Evolutionary conservation across 1,284 basidiomycete species (phyloP).

Genomic region (Ustilago loliicola): DNA sequence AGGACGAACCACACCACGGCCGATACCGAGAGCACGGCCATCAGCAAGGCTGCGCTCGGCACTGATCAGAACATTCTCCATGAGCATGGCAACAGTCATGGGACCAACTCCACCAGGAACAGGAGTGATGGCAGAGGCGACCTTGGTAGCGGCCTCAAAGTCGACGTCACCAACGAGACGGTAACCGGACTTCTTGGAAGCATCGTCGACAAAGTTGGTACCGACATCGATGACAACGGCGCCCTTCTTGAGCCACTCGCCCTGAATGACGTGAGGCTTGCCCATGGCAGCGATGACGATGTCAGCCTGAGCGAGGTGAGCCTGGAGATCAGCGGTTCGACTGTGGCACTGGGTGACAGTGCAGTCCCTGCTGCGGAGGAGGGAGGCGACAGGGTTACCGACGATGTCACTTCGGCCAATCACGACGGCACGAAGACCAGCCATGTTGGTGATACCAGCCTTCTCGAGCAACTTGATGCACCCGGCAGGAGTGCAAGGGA

Average conservation of each 20-base stretch:
- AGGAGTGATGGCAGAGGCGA: constrained; percentile 92
- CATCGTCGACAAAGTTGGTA: constrained; percentile 90
- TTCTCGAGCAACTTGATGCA: constrained; percentile 90
- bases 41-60: constrained; percentile 85
- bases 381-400: constrained; percentile 91
- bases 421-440: constrained; percentile 83
- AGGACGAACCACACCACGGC: constrained; percentile 77
- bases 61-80: constrained; percentile 91
- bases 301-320: constrained; percentile 85
- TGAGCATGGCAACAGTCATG: constrained; percentile 98
- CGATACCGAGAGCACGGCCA: constrained; percentile 76
- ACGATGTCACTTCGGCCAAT: constrained; percentile 98
- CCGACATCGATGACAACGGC: constrained; percentile 80
- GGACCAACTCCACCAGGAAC: constrained; percentile 96
- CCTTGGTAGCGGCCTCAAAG: constrained; percentile 80
- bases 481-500: constrained; percentile 95
- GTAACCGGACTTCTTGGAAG: constrained; percentile 91
- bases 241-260: constrained; percentile 94
- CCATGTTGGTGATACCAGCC: constrained; percentile 77
- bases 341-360: constrained; percentile 99
- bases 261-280: constrained; percentile 88
- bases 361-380: constrained; percentile 90
- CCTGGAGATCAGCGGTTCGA: constrained; percentile 81
- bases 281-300: constrained; percentile 95
- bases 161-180: constrained; percentile 97